phyloP scores from a whole-genome alignment of 441 rosid species.

The Eruca vesicaria region DNA sequence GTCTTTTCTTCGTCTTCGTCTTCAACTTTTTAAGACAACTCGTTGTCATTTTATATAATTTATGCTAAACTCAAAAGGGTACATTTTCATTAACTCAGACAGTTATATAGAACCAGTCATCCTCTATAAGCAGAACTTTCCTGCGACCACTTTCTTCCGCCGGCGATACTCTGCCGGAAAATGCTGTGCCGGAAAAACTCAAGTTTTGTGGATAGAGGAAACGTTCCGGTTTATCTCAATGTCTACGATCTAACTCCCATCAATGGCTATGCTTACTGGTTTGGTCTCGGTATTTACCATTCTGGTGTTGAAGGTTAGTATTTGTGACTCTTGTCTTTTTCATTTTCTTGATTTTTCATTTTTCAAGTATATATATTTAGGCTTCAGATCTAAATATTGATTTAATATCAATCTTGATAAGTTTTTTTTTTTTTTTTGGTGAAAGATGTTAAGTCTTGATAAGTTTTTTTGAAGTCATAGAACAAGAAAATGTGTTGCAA shows the following conservation, averaged over 20 bases:
- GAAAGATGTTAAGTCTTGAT: too few relatives aligned
- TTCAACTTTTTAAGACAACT: slow-evolving; percentile 14
- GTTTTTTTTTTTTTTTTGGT: too few relatives aligned
- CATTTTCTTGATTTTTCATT: not conserved
- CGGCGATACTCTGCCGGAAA: slow-evolving; percentile 22
- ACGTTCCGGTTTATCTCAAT: slow-evolving; percentile 84
- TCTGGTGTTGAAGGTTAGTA: slow-evolving; percentile 94
- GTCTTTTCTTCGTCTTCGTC: not conserved
- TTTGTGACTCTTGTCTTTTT: not conserved
- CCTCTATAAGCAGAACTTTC: slow-evolving; percentile 11
- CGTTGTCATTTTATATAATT: slow-evolving; percentile 32
- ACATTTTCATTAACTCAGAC: slow-evolving; percentile 8
- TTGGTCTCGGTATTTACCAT: slow-evolving; percentile 95
- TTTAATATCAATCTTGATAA: slow-evolving; percentile 10
- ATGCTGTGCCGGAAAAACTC: slow-evolving; percentile 72
- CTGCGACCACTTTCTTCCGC: slow-evolving; percentile 21
- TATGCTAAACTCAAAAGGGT: slow-evolving; percentile 14
- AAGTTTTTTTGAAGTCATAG: not conserved
- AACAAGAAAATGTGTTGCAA: not conserved
- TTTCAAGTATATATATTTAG: not conserved
- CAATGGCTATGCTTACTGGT: slow-evolving; percentile 95
- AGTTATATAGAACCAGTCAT: slow-evolving; percentile 14
- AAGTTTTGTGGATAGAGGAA: slow-evolving; percentile 56
- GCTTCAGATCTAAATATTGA: slow-evolving; percentile 16
- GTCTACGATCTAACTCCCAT: slow-evolving; percentile 94